A percentile compares a stretch with the other conserved stretches of the same genome.
phyloP scores from a whole-genome alignment of 2,329 filamentous ascomycete genomes.

The Aureobasidium sp. region DNA sequence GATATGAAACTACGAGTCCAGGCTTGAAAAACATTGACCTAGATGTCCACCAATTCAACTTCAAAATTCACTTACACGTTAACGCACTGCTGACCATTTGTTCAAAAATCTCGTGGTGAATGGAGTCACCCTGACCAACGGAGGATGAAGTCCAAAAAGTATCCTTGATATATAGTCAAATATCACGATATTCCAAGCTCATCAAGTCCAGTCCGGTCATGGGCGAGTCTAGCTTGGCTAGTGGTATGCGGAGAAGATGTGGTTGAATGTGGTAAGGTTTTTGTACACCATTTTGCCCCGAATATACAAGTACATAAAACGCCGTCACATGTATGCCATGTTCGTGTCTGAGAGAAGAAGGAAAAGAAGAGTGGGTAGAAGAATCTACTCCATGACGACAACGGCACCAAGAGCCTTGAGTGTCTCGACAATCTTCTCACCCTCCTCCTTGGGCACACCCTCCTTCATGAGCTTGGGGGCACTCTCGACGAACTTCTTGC shows the following conservation, averaged over 20 bases:
- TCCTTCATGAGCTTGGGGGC: conserved; percentile 99
- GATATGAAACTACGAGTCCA: too few species aligned
- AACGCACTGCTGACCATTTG: too few species aligned
- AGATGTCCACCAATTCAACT: too few species aligned
- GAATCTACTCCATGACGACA: conserved; percentile 73
- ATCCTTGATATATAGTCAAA: too few species aligned
- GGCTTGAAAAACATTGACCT: too few species aligned
- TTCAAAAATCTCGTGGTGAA: too few species aligned
- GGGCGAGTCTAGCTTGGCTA: background rate
- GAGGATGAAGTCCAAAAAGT: too few species aligned
- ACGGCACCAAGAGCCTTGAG: conserved; percentile 90
- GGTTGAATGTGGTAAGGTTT: background rate
- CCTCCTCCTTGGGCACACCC: conserved; percentile 96
- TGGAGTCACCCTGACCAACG: too few species aligned
- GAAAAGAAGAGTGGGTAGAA: background rate
- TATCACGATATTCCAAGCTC: too few species aligned
- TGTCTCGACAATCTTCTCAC: conserved; percentile 93
- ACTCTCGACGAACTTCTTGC: conserved; percentile 99
- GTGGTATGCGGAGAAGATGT: background rate
- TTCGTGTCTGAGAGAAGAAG: background rate
- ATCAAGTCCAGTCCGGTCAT: too few species aligned
- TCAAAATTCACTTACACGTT: too few species aligned
- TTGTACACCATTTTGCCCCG: conserved; percentile 13
- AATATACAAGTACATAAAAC: conserved; percentile 12
- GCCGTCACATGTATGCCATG: conserved; percentile 10